phyloP scores from a whole-genome alignment of 1,284 basidiomycete genomes.

The Pholiota adiposa region DNA sequence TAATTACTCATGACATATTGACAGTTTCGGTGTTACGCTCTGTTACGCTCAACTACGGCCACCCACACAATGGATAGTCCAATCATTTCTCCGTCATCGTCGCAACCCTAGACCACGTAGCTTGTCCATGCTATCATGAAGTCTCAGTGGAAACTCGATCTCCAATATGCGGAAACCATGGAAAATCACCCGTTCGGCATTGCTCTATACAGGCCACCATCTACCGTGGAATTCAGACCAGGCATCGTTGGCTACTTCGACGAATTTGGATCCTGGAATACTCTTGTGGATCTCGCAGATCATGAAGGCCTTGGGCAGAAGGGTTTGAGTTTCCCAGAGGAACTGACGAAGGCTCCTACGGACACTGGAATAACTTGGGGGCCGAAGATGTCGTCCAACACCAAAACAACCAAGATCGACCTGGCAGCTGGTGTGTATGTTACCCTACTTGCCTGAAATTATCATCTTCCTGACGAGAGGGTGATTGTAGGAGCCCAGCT shows the following conservation, averaged over 20 bases:
- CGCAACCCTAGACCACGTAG: neutral
- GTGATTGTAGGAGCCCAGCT: conserved; percentile 15
- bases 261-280: conserved; percentile 24
- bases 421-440: conserved; percentile 25
- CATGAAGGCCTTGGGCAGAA: conserved; percentile 11
- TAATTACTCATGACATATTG: too few species aligned
- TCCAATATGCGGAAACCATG: conserved; percentile 24
- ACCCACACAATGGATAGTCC: too few species aligned
- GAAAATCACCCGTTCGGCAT: conserved; percentile 24
- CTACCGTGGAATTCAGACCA: conserved; percentile 14
- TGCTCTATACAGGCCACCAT: conserved; percentile 18
- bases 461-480: neutral
- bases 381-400: conserved; percentile 20
- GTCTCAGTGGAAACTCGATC: conserved; percentile 19
- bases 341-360: conserved; percentile 19
- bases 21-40: too few species aligned
- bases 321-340: conserved; percentile 18
- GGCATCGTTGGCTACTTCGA: conserved; percentile 27
- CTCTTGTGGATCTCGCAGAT: conserved; percentile 20
- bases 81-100: neutral
- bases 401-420: conserved; percentile 18
- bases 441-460: neutral
- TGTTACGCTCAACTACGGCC: too few species aligned
- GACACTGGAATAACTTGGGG: conserved; percentile 26
- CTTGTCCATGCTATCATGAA: neutral